Conservation (phyloP, 345 rosid genomes). For the Eucalyptus tenuipes region DNA sequence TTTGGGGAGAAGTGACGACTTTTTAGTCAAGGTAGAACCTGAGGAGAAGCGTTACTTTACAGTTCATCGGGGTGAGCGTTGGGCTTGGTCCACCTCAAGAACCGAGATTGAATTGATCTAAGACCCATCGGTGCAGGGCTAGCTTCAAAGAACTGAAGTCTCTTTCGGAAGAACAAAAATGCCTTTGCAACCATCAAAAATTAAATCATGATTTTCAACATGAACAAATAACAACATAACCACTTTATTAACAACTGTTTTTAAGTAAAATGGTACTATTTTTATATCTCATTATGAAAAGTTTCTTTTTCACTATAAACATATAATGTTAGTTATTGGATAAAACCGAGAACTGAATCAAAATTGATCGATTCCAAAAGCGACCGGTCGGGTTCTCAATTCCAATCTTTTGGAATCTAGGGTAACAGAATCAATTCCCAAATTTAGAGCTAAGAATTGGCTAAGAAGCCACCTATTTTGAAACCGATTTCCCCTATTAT, state of each 20-base stretch:
- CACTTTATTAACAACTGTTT: not conserved
- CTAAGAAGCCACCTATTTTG: not conserved
- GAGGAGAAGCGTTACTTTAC: too few species aligned
- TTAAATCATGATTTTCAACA: not conserved
- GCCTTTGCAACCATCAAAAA: not conserved
- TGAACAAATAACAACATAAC: not conserved
- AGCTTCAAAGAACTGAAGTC: not conserved
- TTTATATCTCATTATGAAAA: not conserved
- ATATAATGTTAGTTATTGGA: not conserved
- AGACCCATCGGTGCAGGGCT: not conserved
- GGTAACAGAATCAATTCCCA: too few species aligned
- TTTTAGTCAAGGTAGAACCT: too few species aligned
- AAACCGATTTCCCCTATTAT: not conserved
- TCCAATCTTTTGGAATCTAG: not conserved
- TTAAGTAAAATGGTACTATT: too few species aligned
- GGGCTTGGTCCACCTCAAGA: not conserved
- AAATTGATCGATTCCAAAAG: not conserved
- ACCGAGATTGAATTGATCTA: not conserved
- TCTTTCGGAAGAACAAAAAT: not conserved
- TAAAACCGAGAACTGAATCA: not conserved
- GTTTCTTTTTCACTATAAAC: not conserved
- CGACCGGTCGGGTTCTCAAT: rapidly evolving
- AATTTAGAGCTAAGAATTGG: not conserved
- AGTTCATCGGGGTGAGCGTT: not conserved
- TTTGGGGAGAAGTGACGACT: too few species aligned